Evolutionary conservation across 257 asterid genomes (phyloP), one percentile per base, ranked within the genome.

Genomic region (Linderniella brevidens): DNA sequence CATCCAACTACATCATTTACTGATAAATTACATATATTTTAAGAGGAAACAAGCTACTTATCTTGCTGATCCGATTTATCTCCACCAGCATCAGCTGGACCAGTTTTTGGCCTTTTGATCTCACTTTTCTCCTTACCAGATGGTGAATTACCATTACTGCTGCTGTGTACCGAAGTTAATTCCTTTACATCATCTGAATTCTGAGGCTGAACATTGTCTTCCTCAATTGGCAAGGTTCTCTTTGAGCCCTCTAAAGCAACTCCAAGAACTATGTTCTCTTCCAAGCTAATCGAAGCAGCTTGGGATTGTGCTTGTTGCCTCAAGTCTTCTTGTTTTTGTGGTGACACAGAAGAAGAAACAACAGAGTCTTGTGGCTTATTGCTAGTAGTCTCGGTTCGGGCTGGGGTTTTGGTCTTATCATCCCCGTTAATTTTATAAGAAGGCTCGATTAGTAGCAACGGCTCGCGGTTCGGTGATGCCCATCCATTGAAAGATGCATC

Each of bases 241-340:
- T 80, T 86, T 9, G 95, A 80, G 32, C 95, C 97, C 9, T 80
- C 95, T 54, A 87, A 58, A 39, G 93, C 97, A 64, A 83, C 95
- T 11, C 97, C 97, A 32, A 87, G 92, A 37, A 87, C 88, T 18
- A 87, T 75, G 39, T 87, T 87, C 58, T 87, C 97, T 68, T 88
- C 97, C 54, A 80, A 43, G 54, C 74, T 68, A 44, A 82, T 70
- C 43, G 73, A 80, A 11, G 59, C 35, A n/a, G 68, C 38, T 6
- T 25, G 32, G 32, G 32, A 25, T 25, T 25, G 32, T 36, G 79
- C 38, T 52, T 60, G 63, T 17, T 50, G 60, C 52, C 64, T 73
- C 17, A 38, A 59, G 13, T 71, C 92, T 61, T 65, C 73, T 58
- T 77, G 65, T 41, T 50, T 47, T 59, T 17, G 55, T 11, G 15